Evolutionary conservation across 2,329 filamentous ascomycete genomes (phyloP).

Genomic region (Paecilomyces formosus): DNA sequence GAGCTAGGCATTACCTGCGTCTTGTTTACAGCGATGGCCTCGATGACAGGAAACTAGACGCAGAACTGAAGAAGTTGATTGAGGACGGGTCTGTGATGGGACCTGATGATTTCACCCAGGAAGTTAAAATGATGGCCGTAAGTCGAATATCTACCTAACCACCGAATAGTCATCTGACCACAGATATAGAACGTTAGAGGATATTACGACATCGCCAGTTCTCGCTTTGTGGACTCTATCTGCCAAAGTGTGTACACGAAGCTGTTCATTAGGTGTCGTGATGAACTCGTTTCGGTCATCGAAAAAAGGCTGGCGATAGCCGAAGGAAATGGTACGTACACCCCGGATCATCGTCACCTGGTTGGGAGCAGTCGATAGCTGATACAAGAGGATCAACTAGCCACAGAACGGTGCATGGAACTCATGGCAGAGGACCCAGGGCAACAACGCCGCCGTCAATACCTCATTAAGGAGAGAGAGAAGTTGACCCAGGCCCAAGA

Average conservation of each 20-base stretch:
- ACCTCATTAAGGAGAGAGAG: conserved; percentile 22
- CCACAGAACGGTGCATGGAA: conserved; percentile 23
- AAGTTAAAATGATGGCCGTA: conserved; percentile 37
- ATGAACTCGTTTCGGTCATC: conserved; percentile 22
- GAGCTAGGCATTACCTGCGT: conserved; percentile 10
- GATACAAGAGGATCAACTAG: conserved; percentile 12
- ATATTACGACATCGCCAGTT: conserved; percentile 33
- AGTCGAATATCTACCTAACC: conserved; percentile 7
- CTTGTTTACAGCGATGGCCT: conserved; percentile 7
- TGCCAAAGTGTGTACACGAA: conserved; percentile 30
- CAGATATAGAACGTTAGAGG: conserved; percentile 22
- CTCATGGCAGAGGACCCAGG: conserved; percentile 32
- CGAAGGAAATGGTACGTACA: conserved; percentile 22
- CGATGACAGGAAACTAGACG: conserved; percentile 13
- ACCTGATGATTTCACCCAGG: conserved; percentile 25
- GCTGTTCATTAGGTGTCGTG: conserved; percentile 27
- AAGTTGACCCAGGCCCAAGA: conserved; percentile 27
- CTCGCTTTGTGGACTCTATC: conserved; percentile 30
- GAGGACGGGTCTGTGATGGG: conserved; percentile 17
- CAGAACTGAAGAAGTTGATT: conserved; percentile 17
- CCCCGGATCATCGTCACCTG: background rate
- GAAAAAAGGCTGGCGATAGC: conserved; percentile 21
- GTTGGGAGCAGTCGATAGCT: background rate
- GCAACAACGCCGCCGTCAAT: conserved; percentile 22
- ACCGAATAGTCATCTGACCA: conserved; percentile 4